phyloP scores from a whole-genome alignment of 2,329 filamentous ascomycete species.

The Cladosporium velox region DNA sequence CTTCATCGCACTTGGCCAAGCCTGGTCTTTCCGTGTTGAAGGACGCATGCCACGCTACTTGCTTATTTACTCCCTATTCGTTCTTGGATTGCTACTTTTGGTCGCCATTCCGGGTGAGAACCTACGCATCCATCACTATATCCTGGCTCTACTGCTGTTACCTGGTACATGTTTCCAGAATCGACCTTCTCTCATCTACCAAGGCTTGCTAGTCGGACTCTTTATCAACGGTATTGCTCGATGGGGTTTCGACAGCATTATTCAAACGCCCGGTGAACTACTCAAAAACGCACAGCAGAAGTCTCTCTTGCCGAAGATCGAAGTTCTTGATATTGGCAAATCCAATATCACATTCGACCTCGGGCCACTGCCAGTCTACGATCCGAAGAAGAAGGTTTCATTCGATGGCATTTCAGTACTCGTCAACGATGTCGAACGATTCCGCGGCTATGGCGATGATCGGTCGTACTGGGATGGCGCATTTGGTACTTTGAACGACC shows the following conservation, averaged over 20 bases:
- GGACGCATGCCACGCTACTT: slow-evolving; percentile 77
- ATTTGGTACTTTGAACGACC: slow-evolving; percentile 26
- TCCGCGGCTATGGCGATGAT: slow-evolving; percentile 66
- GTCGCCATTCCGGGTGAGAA: slow-evolving; percentile 74
- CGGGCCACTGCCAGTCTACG: slow-evolving; percentile 37
- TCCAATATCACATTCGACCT: slow-evolving; percentile 68
- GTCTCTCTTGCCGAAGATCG: slow-evolving; percentile 58
- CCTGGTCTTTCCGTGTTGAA: slow-evolving; percentile 84
- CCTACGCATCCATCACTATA: slow-evolving; percentile 92
- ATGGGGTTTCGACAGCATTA: slow-evolving; percentile 88
- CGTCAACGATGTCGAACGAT: slow-evolving; percentile 83
- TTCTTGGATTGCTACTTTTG: slow-evolving; percentile 66
- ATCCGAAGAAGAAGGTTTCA: slow-evolving; percentile 45
- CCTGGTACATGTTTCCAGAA: slow-evolving; percentile 89
- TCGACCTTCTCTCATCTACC: slow-evolving; percentile 78
- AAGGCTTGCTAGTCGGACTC: slow-evolving; percentile 84
- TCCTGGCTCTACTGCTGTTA: slow-evolving; percentile 81
- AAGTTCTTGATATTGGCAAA: slow-evolving; percentile 49
- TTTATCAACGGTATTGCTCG: slow-evolving; percentile 93
- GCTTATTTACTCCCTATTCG: slow-evolving; percentile 72
- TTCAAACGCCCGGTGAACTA: slow-evolving; percentile 77
- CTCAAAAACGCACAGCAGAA: slow-evolving; percentile 57
- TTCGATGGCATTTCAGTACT: slow-evolving; percentile 78
- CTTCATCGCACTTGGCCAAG: slow-evolving; percentile 69
- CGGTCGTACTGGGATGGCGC: slow-evolving; percentile 47